A percentile compares a stretch with the other conserved stretches of the same genome.
Evolutionary conservation across 116 monocot genomes (phyloP).

Genomic region (Trichopus zeylanicus): DNA sequence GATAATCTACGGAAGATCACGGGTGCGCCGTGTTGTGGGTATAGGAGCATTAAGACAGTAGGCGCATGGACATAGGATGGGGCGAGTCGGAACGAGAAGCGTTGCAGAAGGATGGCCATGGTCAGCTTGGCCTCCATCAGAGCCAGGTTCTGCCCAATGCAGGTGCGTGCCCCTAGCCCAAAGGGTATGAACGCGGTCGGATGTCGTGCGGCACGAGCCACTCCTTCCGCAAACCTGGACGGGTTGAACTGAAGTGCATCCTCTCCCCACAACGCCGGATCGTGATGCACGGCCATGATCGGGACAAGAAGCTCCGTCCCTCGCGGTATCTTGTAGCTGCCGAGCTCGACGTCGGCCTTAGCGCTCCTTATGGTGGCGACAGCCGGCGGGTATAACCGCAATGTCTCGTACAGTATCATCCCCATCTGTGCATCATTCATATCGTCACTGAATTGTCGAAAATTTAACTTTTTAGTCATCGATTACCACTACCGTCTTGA

Average conservation of each 20-base stretch:
- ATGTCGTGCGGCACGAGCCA: slow-evolving; percentile 47
- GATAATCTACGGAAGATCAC: slow-evolving; percentile 42
- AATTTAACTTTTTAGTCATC: no score
- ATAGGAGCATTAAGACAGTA: slow-evolving; percentile 93
- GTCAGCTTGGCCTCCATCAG: slow-evolving; percentile 77
- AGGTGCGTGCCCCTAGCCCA: slow-evolving; percentile 84
- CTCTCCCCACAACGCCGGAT: slow-evolving; percentile 68
- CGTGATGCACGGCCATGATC: slow-evolving; percentile 94
- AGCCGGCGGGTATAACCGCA: slow-evolving; percentile 89
- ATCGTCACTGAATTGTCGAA: no score
- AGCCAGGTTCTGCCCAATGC: slow-evolving; percentile 94
- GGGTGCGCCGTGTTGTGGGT: slow-evolving; percentile 89
- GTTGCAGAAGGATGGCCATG: slow-evolving; percentile 67
- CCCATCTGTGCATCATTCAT: slow-evolving; percentile 39
- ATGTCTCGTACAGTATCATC: slow-evolving; percentile 88
- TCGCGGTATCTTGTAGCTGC: slow-evolving; percentile 45
- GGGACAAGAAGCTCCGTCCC: slow-evolving; percentile 83
- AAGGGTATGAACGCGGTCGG: slow-evolving; percentile 88
- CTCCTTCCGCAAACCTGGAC: slow-evolving; percentile 52
- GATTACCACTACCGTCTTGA: slow-evolving; percentile 94
- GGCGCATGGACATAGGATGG: slow-evolving; percentile 83
- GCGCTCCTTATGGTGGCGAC: slow-evolving; percentile 74
- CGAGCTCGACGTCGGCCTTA: slow-evolving; percentile 64
- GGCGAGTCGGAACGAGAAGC: slow-evolving; percentile 56
- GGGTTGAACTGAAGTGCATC: slow-evolving; percentile 83